phyloP scores from a whole-genome alignment of 768 basidiomycete species.

The Russula emetica region DNA sequence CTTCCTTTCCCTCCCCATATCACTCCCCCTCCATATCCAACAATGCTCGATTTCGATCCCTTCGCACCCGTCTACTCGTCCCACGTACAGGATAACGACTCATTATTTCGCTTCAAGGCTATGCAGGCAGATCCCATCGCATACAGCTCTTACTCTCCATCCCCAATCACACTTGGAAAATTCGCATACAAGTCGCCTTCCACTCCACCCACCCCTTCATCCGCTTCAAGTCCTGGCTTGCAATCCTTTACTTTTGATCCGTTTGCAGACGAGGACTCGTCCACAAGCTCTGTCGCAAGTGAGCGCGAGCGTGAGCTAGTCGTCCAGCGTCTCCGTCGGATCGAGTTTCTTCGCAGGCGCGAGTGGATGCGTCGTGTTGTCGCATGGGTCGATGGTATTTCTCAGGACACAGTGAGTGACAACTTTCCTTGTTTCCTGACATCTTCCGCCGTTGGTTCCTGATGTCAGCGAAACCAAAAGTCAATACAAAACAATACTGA shows the following conservation, averaged over 20 bases:
- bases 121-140: constrained; percentile 16
- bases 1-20: not conserved
- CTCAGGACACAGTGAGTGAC: constrained; percentile 20
- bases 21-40: not conserved
- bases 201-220: not conserved
- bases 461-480: not conserved
- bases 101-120: not conserved
- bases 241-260: constrained; percentile 28
- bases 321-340: constrained; percentile 20
- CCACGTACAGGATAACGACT: constrained; percentile 13
- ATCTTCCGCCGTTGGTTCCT: not conserved
- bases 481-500: constrained; percentile 4
- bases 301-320: constrained; percentile 18
- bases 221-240: constrained; percentile 1
- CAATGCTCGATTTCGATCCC: constrained; percentile 24
- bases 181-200: constrained; percentile 2
- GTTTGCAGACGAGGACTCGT: constrained; percentile 27
- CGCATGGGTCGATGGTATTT: constrained; percentile 28
- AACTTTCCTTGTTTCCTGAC: not conserved
- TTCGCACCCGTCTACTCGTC: constrained; percentile 10
- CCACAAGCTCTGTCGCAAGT: constrained; percentile 19
- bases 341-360: constrained; percentile 27
- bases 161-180: not conserved
- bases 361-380: constrained; percentile 29
- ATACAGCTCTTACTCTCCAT: constrained; percentile 15